These are phyloP conservation scores for Calonectria hongkongensis DNA, from an alignment of 2,329 filamentous ascomycete species.

Conservation along the genomic window DNA sequence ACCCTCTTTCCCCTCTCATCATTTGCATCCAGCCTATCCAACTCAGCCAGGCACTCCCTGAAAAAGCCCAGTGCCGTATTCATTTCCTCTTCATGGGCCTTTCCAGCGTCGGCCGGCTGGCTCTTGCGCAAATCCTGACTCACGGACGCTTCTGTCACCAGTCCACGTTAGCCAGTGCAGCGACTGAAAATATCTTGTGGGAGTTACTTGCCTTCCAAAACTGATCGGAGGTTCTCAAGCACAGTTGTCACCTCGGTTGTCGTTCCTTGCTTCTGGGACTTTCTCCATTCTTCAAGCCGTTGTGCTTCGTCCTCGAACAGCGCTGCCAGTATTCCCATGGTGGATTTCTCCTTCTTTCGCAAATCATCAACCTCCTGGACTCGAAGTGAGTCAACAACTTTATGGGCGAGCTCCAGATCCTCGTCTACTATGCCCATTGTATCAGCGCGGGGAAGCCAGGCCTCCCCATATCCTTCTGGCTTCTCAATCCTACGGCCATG, in stretches of 20 bases:
- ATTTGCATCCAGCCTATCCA: constrained; percentile 6
- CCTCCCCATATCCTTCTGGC: not conserved
- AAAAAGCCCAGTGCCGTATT: not conserved
- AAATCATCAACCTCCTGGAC: not conserved
- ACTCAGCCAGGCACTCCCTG: constrained; percentile 3
- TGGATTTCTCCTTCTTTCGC: constrained; percentile 13
- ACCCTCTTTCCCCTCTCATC: not conserved
- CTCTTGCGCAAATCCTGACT: not conserved
- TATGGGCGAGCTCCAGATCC: not conserved
- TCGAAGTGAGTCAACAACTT: constrained; percentile 1
- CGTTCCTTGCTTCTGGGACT: not conserved
- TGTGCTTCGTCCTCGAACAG: constrained; percentile 6
- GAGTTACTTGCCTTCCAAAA: not conserved
- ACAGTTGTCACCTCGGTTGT: not conserved
- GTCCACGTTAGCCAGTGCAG: not conserved
- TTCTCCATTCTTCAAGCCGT: constrained; percentile 13
- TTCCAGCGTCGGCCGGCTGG: not conserved
- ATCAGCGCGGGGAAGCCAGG: no score
- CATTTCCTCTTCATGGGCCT: not conserved
- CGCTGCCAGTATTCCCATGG: not conserved
- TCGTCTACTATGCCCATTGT: not conserved
- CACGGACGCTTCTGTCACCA: not conserved
- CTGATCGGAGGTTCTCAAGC: not conserved
- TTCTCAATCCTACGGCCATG: not conserved
- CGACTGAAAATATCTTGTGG: no score